Evolutionary conservation across 768 basidiomycete species (phyloP).

Genomic region (Trametes cingulata): DNA sequence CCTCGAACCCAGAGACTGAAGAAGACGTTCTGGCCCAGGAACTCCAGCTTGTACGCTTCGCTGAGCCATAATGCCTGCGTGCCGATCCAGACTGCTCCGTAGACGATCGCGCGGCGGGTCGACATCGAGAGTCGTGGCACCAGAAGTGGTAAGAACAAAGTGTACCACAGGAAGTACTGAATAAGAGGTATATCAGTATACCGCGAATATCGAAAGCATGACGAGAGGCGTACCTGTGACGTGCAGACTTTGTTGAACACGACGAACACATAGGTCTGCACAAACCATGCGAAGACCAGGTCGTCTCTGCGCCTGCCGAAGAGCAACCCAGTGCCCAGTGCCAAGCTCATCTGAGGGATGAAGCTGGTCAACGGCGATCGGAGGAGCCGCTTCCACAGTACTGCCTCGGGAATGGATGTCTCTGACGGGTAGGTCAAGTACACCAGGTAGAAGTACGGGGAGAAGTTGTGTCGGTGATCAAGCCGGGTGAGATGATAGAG

Average conservation of each 20-base stretch:
- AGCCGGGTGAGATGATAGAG: conserved; percentile 89
- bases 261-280: conserved; percentile 91
- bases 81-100: conserved; percentile 65
- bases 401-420: conserved; percentile 20
- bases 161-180: conserved; percentile 98
- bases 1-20: conserved; percentile 77
- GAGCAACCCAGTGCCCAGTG: conserved; percentile 70
- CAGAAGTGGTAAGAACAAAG: conserved; percentile 82
- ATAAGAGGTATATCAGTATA: not conserved
- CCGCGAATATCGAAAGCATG: not conserved
- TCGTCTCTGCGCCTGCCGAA: conserved; percentile 60
- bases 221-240: conserved; percentile 65
- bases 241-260: conserved; percentile 99
- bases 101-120: conserved; percentile 39
- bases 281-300: conserved; percentile 83
- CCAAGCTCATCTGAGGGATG: conserved; percentile 76
- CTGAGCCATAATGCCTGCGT: conserved; percentile 87
- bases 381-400: conserved; percentile 46
- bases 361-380: conserved; percentile 82
- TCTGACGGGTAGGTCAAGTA: conserved; percentile 77
- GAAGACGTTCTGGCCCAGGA: conserved; percentile 76
- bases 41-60: conserved; percentile 91
- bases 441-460: conserved; percentile 94
- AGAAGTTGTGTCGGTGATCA: conserved; percentile 98
- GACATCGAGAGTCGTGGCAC: conserved; percentile 66